Evolutionary conservation across 257 asterid genomes (phyloP).

Genomic region (Perilla frutescens): DNA sequence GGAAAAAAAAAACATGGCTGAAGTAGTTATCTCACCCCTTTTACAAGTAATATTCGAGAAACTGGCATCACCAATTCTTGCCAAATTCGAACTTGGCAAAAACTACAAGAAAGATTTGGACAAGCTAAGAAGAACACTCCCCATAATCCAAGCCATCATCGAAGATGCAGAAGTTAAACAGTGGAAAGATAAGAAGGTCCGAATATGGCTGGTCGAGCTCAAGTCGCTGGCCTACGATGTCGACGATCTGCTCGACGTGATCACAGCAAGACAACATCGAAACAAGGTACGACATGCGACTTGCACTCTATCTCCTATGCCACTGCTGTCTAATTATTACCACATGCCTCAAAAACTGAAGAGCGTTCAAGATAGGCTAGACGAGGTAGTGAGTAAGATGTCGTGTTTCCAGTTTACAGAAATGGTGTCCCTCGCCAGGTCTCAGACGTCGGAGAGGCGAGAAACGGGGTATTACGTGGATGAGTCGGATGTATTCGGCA

Average conservation of each 20-base stretch:
- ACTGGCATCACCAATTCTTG: conserved; percentile 20
- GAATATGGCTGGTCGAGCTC: conserved; percentile 22
- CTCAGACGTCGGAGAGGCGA: conserved; percentile 17
- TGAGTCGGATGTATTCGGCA: conserved; percentile 22
- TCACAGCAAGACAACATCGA: background rate
- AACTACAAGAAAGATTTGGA: conserved; percentile 6
- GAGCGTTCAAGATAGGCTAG: conserved; percentile 12
- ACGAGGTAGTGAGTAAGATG: background rate
- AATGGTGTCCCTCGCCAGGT: background rate
- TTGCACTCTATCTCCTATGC: background rate
- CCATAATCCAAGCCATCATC: conserved; percentile 12
- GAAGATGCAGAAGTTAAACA: conserved; percentile 29
- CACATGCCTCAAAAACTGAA: conserved; percentile 15
- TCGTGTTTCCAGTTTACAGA: background rate
- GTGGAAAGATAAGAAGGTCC: conserved; percentile 21
- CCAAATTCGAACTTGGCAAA: conserved; percentile 16
- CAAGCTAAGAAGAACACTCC: conserved; percentile 8
- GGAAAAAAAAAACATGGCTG: background rate
- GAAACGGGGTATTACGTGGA: conserved; percentile 20
- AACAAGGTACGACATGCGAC: conserved; percentile 7
- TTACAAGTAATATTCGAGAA: conserved; percentile 23
- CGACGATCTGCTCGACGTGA: conserved; percentile 20
- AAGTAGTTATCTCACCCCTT: conserved; percentile 29
- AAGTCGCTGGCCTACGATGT: conserved; percentile 18
- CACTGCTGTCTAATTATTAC: background rate